phyloP scores from a whole-genome alignment of 495 filamentous ascomycete species.

The Penicillium mononematosum region DNA sequence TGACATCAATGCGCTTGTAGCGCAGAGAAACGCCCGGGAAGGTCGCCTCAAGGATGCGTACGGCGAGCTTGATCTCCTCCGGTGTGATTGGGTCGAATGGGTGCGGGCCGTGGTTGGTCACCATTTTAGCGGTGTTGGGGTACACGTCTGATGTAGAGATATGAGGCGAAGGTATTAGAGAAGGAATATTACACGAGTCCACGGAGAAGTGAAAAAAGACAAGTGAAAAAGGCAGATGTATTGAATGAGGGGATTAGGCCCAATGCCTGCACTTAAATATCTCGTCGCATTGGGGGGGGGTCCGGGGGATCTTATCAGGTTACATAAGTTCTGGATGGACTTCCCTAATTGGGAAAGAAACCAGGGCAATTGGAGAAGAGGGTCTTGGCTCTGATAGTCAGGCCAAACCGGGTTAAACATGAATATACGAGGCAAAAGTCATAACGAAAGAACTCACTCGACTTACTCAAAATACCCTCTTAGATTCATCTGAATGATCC shows the following conservation, averaged over 20 bases:
- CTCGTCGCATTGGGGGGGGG: not conserved
- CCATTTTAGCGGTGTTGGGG: conserved; percentile 14
- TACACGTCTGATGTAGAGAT: not conserved
- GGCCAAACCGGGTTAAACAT: not conserved
- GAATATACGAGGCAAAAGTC: too few species aligned
- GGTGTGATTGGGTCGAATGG: conserved; percentile 46
- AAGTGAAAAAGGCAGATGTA: not conserved
- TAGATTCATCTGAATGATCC: not conserved
- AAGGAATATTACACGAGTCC: not conserved
- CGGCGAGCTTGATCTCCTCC: conserved; percentile 40
- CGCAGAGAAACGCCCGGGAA: conserved; percentile 37
- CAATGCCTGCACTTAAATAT: conserved; percentile 18
- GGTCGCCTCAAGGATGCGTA: conserved; percentile 36
- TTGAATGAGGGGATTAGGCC: conserved; percentile 5
- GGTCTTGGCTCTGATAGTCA: not conserved
- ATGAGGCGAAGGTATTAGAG: not conserved
- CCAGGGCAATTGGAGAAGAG: not conserved
- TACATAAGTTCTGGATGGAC: conserved; percentile 21
- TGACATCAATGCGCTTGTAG: conserved; percentile 43
- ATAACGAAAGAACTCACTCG: not conserved
- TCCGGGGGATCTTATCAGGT: conserved; percentile 15
- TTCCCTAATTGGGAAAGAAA: conserved; percentile 20
- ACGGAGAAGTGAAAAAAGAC: not conserved
- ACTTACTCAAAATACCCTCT: not conserved
- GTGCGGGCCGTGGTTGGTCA: conserved; percentile 23